Base-by-base conservation (phyloP, 2,329 filamentous ascomycete genomes). In the Penicillium sp. region DNA sequence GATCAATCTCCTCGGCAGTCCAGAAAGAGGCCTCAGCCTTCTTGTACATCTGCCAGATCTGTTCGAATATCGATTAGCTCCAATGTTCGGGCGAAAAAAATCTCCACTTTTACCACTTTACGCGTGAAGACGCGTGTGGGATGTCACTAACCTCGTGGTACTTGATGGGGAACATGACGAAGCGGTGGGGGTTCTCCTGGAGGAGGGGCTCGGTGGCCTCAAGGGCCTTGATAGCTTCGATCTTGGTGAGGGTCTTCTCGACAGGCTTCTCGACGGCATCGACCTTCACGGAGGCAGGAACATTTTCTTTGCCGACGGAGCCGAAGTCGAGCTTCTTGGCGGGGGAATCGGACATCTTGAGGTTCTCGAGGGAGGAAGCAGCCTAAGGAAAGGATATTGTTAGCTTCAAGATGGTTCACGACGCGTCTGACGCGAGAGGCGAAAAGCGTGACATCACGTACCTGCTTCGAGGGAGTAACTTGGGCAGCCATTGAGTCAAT, bases 31-130 rank as follows among this genome's bases (percentile, higher is more conserved):
- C 94, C 78, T 99, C 93, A 64, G 92, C 92, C 82, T 97, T 97
- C 87, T 99, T 99, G 86, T 99, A 99, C 93, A 97, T 97, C 79
- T 97, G 93, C 94, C 94, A 99, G 77, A 97, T 95, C 92, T 97
- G 67, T 58, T 67, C 8, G 45, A 36, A 36, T 22, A 24, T 55
- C 16, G 43, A 14, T 65, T 46, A 65, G 61, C 51, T 38, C 42
- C 32, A 8, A 53, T 53, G 32, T 32, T 55, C 46, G 11, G 43
- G 16, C 8, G 29, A n/a, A 48, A 55, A 55, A 57, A 59, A 34
- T 40, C 43, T 39, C 38, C 38, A 52, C 59, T 47, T 55, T 58
- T 68, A 66, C 68, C 82, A 88, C 82, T 89, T 83, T 82, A 91
- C 88, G 87, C 89, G 89, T 87, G 65, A 36, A 9, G 48, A 76